Evolutionary conservation across 177 flowering plant species (phyloP).

Genomic region (Vitis hybrid): DNA sequence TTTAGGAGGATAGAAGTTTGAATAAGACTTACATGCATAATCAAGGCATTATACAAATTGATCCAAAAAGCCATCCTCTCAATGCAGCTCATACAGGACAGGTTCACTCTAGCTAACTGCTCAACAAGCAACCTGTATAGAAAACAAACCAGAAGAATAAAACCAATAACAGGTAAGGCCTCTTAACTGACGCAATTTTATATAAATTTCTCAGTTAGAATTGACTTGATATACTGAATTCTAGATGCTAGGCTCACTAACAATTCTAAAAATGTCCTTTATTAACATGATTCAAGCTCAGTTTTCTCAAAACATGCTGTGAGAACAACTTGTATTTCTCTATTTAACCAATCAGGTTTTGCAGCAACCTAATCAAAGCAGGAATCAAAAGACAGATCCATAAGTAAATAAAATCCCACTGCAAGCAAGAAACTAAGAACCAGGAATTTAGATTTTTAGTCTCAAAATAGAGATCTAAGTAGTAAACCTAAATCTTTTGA

Average conservation of each 20-base stretch:
- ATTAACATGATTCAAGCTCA: no score
- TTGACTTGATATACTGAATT: no score
- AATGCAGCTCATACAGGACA: conserved; percentile 26
- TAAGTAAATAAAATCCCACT: no score
- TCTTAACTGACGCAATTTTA: background rate
- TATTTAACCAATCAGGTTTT: background rate
- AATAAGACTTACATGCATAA: conserved; percentile 40
- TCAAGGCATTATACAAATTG: conserved; percentile 48
- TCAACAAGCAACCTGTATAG: conserved; percentile 32
- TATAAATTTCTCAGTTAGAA: background rate
- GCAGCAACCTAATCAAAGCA: background rate
- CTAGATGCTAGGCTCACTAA: no score
- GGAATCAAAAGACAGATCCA: background rate
- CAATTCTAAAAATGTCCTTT: no score
- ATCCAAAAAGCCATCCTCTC: conserved; percentile 57
- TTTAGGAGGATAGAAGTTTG: background rate
- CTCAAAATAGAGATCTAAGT: background rate
- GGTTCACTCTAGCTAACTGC: conserved; percentile 40
- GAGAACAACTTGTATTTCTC: no score
- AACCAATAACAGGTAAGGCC: background rate
- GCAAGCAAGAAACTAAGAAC: background rate
- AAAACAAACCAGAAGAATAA: background rate
- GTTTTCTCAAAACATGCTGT: no score
- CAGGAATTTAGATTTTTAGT: background rate
- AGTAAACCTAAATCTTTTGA: conserved; percentile 38